phyloP scores from a whole-genome alignment of 371 early-diverging fungal genomes.

The Rhizopus arrhizus region DNA sequence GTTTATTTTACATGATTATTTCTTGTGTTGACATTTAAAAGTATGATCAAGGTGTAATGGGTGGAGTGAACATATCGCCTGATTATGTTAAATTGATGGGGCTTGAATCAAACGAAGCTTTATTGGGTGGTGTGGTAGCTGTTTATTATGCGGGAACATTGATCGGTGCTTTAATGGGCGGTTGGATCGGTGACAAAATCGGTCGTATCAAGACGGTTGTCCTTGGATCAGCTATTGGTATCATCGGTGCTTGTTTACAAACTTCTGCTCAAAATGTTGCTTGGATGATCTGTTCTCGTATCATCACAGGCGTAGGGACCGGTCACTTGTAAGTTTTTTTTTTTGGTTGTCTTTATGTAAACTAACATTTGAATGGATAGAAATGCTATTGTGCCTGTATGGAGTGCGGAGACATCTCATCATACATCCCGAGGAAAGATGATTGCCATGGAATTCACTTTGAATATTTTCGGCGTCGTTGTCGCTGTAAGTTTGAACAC shows the following conservation, averaged over 20 bases:
- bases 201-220: conserved; percentile 46
- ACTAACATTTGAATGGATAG: conserved; percentile 8
- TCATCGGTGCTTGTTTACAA: conserved; percentile 47
- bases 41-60: conserved; percentile 57
- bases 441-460: conserved; percentile 46
- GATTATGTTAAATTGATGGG: conserved; percentile 48
- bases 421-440: conserved; percentile 43
- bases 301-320: conserved; percentile 49
- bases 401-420: conserved; percentile 48
- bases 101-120: conserved; percentile 35
- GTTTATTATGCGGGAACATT: conserved; percentile 45
- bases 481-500: conserved; percentile 34
- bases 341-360: background rate
- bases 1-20: background rate
- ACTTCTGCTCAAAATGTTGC: conserved; percentile 42
- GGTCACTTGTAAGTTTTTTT: conserved; percentile 43
- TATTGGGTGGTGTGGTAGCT: conserved; percentile 49
- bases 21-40: background rate
- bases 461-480: conserved; percentile 51
- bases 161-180: conserved; percentile 48
- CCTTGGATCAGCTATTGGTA: conserved; percentile 37
- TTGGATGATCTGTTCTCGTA: conserved; percentile 50
- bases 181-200: conserved; percentile 44
- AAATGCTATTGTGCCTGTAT: conserved; percentile 50
- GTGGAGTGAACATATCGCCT: conserved; percentile 45